Base-by-base conservation (phyloP, 345 rosid species). In the Firmiana major region DNA sequence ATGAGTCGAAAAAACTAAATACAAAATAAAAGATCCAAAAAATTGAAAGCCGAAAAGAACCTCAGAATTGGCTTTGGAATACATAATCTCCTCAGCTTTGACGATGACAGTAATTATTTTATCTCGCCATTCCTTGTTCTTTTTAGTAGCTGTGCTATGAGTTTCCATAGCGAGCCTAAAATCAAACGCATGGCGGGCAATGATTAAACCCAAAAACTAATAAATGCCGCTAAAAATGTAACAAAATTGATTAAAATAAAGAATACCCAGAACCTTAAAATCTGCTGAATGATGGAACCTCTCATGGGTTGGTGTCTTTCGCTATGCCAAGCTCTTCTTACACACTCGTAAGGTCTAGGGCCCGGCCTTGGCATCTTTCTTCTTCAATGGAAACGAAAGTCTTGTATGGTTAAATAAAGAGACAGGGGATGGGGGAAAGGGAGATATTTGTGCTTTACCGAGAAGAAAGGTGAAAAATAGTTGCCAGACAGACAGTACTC, bases 21-120 rank as follows among this genome's bases (percentile, higher is more conserved):
- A 78, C 75, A 49, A 6, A 22, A 57, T n/a, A 60, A 15, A 62
- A 81, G 42, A 76, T 62, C 84, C 69, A 68, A 77, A 36, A 74
- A 80, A 31, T 49, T 16, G 12, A n/a, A 64, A 76, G 59, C 74
- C 34, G 53, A 67, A 58, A 24, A 40, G 59, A 83, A 91, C 99
- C 99, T 96, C 99, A 45, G 98, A 93, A 83, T 92, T 93, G 79
- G 97, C 98, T 88, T 96, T 96, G 40, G 98, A 93, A 85, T 95
- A 96, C 86, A 96, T 90, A 85, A 96, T 93, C 83, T 96, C 97
- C 89, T 96, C 99, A 6, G 98, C 93, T 82, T 81, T 90, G 40
- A 88, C 72, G 74, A 96, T 97, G 71, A 96, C 99, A 24, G 83
- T 78, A 66, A 96, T 97, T 7, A 93, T 86, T 82, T 96, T 96